Percentiles rank a stretch among this genome's conserved stretches.
Evolutionary conservation across 2,329 filamentous ascomycete genomes (phyloP).

Genomic region (Helotiales sp.): DNA sequence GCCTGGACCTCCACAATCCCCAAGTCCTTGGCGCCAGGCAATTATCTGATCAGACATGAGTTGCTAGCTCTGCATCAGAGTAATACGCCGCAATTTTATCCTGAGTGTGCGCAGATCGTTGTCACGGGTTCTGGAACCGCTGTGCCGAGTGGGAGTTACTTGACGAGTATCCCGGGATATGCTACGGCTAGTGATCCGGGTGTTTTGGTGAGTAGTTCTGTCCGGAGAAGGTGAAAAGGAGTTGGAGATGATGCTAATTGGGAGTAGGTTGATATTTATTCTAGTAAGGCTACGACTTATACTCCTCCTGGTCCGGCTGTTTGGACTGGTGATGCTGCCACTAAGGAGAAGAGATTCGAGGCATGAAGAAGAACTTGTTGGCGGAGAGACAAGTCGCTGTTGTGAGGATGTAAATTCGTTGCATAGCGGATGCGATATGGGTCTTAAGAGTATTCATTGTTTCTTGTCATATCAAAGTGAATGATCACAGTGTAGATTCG

Average conservation of each 20-base stretch:
- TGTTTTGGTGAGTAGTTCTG: constrained; percentile 35
- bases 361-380: not conserved
- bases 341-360: not conserved
- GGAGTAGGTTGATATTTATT: constrained; percentile 47
- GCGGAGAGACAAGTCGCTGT: not conserved
- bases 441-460: not conserved
- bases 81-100: constrained; percentile 53
- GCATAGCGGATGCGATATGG: not conserved
- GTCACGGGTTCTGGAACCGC: constrained; percentile 50
- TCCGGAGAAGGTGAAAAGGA: not conserved
- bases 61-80: constrained; percentile 55
- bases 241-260: no score
- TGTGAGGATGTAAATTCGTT: not conserved
- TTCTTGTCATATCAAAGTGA: not conserved
- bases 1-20: constrained; percentile 53
- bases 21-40: constrained; percentile 47
- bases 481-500: no score
- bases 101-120: constrained; percentile 55
- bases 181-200: constrained; percentile 23
- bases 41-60: constrained; percentile 59
- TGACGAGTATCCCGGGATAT: constrained; percentile 29
- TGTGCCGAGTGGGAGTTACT: constrained; percentile 33
- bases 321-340: constrained; percentile 35
- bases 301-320: constrained; percentile 48
- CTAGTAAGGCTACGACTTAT: constrained; percentile 45